phyloP scores from a whole-genome alignment of 805 yeast species.

The Wickerhamomyces xylosicus region DNA sequence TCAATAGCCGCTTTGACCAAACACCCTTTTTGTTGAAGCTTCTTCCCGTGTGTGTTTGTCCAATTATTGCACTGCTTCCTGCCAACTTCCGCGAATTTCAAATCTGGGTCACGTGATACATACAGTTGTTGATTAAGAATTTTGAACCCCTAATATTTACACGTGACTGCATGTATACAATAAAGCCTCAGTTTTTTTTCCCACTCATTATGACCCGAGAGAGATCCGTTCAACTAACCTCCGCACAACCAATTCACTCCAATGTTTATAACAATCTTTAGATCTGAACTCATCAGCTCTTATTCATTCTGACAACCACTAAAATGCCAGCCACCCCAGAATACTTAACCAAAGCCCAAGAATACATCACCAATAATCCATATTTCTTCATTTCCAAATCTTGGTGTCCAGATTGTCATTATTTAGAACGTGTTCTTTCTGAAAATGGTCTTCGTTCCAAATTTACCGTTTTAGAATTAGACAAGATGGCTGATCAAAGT shows the following conservation, averaged over 20 bases:
- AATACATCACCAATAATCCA: conserved; percentile 33
- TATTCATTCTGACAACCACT: not conserved
- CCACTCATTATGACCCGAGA: too few relatives aligned
- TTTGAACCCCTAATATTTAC: too few relatives aligned
- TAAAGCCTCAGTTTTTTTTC: too few relatives aligned
- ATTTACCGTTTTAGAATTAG: conserved; percentile 50
- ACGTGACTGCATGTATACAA: too few relatives aligned
- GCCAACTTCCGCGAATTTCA: too few relatives aligned
- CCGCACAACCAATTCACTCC: too few relatives aligned
- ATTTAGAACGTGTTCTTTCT: conserved; percentile 45
- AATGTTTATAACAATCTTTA: too few relatives aligned
- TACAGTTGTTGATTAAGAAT: too few relatives aligned
- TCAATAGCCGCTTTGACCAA: too few relatives aligned
- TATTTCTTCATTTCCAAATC: conserved; percentile 55
- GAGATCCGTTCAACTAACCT: too few relatives aligned
- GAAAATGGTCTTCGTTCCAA: conserved; percentile 40
- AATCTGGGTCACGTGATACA: not conserved
- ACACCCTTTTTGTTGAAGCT: not conserved
- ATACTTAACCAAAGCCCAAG: conserved; percentile 25
- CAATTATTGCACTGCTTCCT: not conserved
- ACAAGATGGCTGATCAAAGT: conserved; percentile 32
- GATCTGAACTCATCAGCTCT: too few relatives aligned
- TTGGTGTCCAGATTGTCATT: conserved; percentile 76
- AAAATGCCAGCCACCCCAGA: not conserved
- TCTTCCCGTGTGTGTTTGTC: not conserved